Evolutionary conservation across 805 yeast genomes (phyloP).

Genomic region (Wickerhamomyces hampshirensis): DNA sequence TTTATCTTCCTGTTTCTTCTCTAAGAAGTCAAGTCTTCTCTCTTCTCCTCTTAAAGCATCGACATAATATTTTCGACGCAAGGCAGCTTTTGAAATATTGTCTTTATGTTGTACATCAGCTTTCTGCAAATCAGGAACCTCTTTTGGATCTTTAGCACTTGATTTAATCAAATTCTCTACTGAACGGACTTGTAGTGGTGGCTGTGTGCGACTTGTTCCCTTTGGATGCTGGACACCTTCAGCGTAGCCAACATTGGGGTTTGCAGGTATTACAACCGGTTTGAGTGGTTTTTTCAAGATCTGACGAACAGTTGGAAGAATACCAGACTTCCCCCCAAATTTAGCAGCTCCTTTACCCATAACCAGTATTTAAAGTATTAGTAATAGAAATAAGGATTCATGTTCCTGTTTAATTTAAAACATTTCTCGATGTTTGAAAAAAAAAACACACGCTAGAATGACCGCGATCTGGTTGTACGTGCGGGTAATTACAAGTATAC

Average conservation of each 20-base stretch:
- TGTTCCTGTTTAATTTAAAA: no score
- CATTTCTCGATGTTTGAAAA: not conserved
- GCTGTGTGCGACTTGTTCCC: constrained; percentile 54
- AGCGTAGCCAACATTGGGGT: constrained; percentile 62
- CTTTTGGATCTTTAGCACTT: constrained; percentile 45
- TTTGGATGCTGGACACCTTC: constrained; percentile 64
- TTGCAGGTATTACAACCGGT: constrained; percentile 37
- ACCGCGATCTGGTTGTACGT: no score
- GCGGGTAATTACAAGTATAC: constrained; percentile 9
- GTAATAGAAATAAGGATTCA: no score
- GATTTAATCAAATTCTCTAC: constrained; percentile 55
- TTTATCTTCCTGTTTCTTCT: constrained; percentile 25
- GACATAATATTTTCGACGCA: constrained; percentile 67
- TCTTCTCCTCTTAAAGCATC: constrained; percentile 45
- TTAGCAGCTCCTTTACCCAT: constrained; percentile 47
- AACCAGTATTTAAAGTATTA: no score
- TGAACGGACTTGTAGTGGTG: constrained; percentile 47
- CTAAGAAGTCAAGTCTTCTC: constrained; percentile 29
- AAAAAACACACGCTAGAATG: no score
- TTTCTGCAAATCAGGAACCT: constrained; percentile 20
- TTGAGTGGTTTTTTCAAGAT: constrained; percentile 60
- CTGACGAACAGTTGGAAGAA: constrained; percentile 72
- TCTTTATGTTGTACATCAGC: constrained; percentile 23
- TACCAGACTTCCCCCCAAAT: constrained; percentile 65
- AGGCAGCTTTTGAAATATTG: constrained; percentile 41